Evolutionary conservation across 495 filamentous ascomycete species (phyloP).

Genomic region (Podospora didyma): DNA sequence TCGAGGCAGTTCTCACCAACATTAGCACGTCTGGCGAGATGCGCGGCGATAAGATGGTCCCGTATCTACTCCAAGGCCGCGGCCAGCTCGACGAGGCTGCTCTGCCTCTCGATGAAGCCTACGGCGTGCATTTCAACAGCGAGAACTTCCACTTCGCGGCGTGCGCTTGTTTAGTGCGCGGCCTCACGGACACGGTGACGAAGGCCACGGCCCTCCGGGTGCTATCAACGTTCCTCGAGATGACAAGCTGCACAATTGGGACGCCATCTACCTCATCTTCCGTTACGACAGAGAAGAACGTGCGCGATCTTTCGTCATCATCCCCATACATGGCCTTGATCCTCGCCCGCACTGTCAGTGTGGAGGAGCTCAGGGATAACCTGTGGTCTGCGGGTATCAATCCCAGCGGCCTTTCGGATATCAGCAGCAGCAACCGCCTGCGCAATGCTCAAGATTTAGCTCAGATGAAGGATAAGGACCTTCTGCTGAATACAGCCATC

Average conservation of each 20-base stretch:
- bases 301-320: constrained; percentile 34
- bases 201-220: constrained; percentile 52
- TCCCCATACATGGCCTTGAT: constrained; percentile 51
- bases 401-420: constrained; percentile 26
- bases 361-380: constrained; percentile 47
- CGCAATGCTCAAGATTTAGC: constrained; percentile 39
- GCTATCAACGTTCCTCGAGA: constrained; percentile 56
- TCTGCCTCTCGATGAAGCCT: constrained; percentile 54
- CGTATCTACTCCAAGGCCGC: constrained; percentile 53
- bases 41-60: constrained; percentile 52
- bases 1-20: constrained; percentile 58
- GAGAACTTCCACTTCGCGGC: constrained; percentile 63
- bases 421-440: constrained; percentile 4
- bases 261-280: neutral
- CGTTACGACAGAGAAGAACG: constrained; percentile 6
- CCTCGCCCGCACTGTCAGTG: constrained; percentile 39
- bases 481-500: constrained; percentile 53
- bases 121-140: constrained; percentile 57
- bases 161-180: constrained; percentile 55
- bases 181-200: constrained; percentile 56
- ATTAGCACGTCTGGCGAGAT: constrained; percentile 55
- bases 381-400: constrained; percentile 50
- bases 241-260: constrained; percentile 39
- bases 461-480: constrained; percentile 48
- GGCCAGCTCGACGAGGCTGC: constrained; percentile 54